A percentile compares a stretch with the other conserved stretches of the same genome.
These are phyloP conservation scores for Clavariopsis aquatica DNA, from an alignment of 495 filamentous ascomycete genomes.

Conservation along the genomic window DNA sequence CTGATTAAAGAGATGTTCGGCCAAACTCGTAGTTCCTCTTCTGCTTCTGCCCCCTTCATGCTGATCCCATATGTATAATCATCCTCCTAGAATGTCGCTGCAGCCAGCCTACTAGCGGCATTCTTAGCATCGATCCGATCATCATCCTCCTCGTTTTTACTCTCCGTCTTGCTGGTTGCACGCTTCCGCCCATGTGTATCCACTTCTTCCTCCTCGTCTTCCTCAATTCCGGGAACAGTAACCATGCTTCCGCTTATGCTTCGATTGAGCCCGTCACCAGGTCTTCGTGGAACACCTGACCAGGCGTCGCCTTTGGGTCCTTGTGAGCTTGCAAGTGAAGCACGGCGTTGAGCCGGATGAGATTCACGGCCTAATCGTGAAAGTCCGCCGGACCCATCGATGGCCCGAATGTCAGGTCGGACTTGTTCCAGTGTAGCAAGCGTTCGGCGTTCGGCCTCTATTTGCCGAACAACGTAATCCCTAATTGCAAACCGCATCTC, in stretches of 20 bases:
- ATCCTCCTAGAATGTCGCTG: conserved; percentile 74
- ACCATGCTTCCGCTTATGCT: conserved; percentile 73
- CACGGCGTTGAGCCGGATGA: conserved; percentile 71
- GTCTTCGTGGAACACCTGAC: conserved; percentile 86
- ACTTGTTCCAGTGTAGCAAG: conserved; percentile 90
- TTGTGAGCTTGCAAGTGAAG: conserved; percentile 80
- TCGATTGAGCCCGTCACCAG: conserved; percentile 71
- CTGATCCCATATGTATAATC: background rate
- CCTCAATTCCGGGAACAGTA: conserved; percentile 43
- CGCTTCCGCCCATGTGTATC: conserved; percentile 57
- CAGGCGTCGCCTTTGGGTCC: conserved; percentile 95
- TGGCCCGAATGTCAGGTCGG: conserved; percentile 86
- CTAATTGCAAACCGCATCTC: conserved; percentile 79
- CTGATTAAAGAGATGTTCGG: conserved; percentile 6
- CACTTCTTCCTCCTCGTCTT: conserved; percentile 52
- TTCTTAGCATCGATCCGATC: conserved; percentile 94
- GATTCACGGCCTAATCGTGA: conserved; percentile 84
- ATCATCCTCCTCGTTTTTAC: conserved; percentile 79
- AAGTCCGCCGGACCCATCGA: conserved; percentile 86
- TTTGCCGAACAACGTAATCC: conserved; percentile 91
- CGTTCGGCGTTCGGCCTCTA: conserved; percentile 91
- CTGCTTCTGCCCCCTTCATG: background rate
- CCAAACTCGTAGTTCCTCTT: background rate
- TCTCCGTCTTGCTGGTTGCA: conserved; percentile 59
- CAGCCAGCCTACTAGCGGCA: conserved; percentile 88